Conservation (phyloP, 176 grass and related monocot genomes). For the Bothriochloa decipiens region DNA sequence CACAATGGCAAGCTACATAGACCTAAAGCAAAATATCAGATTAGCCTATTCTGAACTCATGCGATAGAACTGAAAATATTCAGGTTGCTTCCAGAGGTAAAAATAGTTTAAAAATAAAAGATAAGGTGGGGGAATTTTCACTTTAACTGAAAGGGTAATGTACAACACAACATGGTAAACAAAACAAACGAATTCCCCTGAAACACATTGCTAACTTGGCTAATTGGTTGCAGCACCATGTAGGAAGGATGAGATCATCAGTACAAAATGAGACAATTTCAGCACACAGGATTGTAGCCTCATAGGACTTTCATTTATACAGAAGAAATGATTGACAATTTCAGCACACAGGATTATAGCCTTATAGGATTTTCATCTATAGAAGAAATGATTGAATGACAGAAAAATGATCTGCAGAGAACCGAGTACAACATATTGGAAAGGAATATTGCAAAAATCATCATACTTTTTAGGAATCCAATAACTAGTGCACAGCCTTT, state of each 20-base stretch:
- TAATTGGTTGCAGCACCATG: not conserved
- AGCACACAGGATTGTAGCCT: not conserved
- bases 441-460: not conserved
- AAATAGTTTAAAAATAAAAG: not conserved
- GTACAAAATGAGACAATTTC: not conserved
- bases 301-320: not conserved
- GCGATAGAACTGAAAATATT: not conserved
- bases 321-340: not conserved
- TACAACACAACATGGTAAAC: not conserved
- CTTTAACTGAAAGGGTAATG: not conserved
- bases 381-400: slow-evolving; percentile 4
- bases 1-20: slow-evolving; percentile 23
- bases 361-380: not conserved
- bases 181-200: not conserved
- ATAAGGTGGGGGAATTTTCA: not conserved
- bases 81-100: slow-evolving; percentile 2
- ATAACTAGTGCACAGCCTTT: not conserved
- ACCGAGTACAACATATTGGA: not conserved
- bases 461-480: not conserved
- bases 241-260: not conserved
- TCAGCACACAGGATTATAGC: not conserved
- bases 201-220: not conserved
- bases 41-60: slow-evolving; percentile 2
- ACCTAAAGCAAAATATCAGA: slow-evolving; percentile 35
- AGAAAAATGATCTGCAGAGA: slow-evolving; percentile 9